Conservation (phyloP, 2,329 filamentous ascomycete species). For the Colletotrichum limetticola region DNA sequence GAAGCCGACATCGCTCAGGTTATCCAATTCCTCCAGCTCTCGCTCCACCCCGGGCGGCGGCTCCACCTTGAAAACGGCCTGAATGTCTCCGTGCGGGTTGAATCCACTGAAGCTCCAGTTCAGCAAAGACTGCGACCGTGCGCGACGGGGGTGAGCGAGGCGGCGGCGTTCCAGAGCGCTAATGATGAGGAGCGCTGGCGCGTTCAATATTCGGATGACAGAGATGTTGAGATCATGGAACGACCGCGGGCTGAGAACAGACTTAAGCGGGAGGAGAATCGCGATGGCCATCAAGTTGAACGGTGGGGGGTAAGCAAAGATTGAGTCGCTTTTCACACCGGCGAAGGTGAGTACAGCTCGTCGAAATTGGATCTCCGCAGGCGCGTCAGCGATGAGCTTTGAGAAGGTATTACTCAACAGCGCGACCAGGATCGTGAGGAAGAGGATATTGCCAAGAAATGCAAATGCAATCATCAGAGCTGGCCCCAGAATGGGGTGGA, state of each 20-base stretch:
- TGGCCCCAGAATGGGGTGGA: constrained; percentile 75
- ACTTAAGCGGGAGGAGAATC: constrained; percentile 74
- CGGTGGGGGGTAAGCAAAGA: constrained; percentile 76
- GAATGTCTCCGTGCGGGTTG: constrained; percentile 68
- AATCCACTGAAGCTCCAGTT: constrained; percentile 44
- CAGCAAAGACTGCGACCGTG: constrained; percentile 31
- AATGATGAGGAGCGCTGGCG: constrained; percentile 70
- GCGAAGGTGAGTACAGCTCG: constrained; percentile 78
- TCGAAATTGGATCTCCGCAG: constrained; percentile 77
- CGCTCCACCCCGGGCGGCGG: constrained; percentile 56
- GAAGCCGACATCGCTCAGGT: constrained; percentile 31
- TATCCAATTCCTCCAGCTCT: constrained; percentile 41
- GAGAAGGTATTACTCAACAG: constrained; percentile 79
- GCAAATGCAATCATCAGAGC: constrained; percentile 78
- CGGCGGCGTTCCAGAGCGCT: constrained; percentile 69
- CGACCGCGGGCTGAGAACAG: constrained; percentile 68
- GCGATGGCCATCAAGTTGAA: constrained; percentile 77
- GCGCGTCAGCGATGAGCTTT: constrained; percentile 74
- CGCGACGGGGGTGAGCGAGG: constrained; percentile 56
- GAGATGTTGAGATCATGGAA: constrained; percentile 80
- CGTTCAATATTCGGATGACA: constrained; percentile 71
- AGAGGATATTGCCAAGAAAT: constrained; percentile 79
- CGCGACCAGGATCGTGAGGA: constrained; percentile 78
- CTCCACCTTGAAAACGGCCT: constrained; percentile 69
- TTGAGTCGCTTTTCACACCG: constrained; percentile 77